A percentile compares a stretch with the other conserved stretches of the same genome.
Evolutionary conservation across 257 asterid species (phyloP).

Genomic region (Fraxinus excelsior): DNA sequence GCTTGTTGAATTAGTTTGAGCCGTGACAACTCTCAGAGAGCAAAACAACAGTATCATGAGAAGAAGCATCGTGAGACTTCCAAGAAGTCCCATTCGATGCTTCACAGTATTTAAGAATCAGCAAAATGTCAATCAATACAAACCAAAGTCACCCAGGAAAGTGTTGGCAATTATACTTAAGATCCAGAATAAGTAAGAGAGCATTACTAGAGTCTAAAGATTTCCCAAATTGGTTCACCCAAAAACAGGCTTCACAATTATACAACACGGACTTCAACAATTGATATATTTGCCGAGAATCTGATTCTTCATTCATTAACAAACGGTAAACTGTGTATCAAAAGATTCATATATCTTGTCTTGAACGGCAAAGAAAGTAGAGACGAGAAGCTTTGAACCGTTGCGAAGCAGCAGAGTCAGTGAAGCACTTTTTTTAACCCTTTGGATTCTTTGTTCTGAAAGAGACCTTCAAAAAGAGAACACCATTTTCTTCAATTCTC

Average conservation of each 20-base stretch:
- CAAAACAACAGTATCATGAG: conserved; percentile 34
- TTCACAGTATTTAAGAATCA: conserved; percentile 17
- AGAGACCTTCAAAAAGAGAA: not conserved
- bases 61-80: conserved; percentile 41
- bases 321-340: conserved; percentile 6
- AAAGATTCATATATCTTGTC: conserved; percentile 1
- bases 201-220: not conserved
- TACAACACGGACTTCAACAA: not conserved
- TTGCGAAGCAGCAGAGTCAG: conserved; percentile 13
- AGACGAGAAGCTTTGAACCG: conserved; percentile 24
- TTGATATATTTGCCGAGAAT: not conserved
- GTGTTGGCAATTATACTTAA: not conserved
- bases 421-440: conserved; percentile 17
- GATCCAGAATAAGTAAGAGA: not conserved
- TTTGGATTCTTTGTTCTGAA: conserved; percentile 17
- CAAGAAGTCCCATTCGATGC: conserved; percentile 51
- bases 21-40: conserved; percentile 23
- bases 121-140: not conserved
- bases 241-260: not conserved
- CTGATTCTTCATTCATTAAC: not conserved
- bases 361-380: conserved; percentile 13
- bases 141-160: not conserved
- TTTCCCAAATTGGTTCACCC: not conserved
- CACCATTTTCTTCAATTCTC: not conserved
- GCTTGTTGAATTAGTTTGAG: not conserved